Percentiles rank a stretch among this genome's conserved stretches.
These are phyloP conservation scores for Paspalum vaginatum DNA, from an alignment of 176 grass and related monocot genomes.

Conservation along the genomic window DNA sequence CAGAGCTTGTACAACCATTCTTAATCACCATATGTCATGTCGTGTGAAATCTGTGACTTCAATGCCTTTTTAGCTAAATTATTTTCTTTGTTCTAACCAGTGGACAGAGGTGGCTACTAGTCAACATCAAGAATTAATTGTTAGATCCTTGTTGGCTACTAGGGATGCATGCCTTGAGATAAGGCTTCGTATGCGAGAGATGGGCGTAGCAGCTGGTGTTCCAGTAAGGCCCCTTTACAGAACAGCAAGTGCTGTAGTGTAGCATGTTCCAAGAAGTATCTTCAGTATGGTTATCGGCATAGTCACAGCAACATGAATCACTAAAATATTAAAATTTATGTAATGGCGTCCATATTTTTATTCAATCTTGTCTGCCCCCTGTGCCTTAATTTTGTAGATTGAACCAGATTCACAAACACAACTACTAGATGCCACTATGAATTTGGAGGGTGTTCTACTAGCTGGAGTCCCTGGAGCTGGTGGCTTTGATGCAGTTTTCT, in stretches of 20 bases:
- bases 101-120: constrained; percentile 67
- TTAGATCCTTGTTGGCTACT: constrained; percentile 66
- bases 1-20: constrained; percentile 14
- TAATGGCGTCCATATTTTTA: constrained; percentile 10
- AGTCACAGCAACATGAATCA: neutral
- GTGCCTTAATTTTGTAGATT: constrained; percentile 54
- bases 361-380: neutral
- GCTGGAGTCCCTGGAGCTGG: constrained; percentile 92
- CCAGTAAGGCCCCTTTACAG: constrained; percentile 66
- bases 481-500: constrained; percentile 91
- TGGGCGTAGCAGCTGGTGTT: constrained; percentile 77
- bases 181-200: constrained; percentile 73
- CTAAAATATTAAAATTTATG: constrained; percentile 25
- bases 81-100: constrained; percentile 49
- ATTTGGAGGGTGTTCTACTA: constrained; percentile 82
- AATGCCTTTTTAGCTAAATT: constrained; percentile 18
- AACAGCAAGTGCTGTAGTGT: constrained; percentile 29
- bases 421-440: constrained; percentile 80
- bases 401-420: constrained; percentile 85
- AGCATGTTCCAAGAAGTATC: constrained; percentile 1
- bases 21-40: neutral
- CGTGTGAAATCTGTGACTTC: constrained; percentile 22
- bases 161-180: constrained; percentile 80
- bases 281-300: constrained; percentile 11
- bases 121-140: constrained; percentile 63